A percentile compares a stretch with the other conserved stretches of the same genome.
Conservation (phyloP, 176 grass and related monocot species). For the sorghum (Sorghum bicolor) region DNA sequence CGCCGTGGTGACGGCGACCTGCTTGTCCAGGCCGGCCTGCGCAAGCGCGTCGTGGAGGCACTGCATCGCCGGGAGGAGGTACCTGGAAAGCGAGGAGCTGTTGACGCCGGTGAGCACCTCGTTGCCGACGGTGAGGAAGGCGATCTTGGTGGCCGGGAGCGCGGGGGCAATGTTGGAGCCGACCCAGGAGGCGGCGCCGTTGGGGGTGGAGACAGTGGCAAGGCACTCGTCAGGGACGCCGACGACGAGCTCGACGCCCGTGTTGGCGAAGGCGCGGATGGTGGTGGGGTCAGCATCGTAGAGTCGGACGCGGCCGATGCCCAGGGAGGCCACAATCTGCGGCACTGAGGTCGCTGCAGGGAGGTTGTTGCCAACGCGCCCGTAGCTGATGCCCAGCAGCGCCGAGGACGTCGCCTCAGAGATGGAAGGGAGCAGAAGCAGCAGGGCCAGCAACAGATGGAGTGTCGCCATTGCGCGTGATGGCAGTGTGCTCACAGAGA, state of each 20-base stretch:
- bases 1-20: conserved; percentile 56
- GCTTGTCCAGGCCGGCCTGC: conserved; percentile 37
- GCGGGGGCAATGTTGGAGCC: conserved; percentile 39
- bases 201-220: conserved; percentile 26
- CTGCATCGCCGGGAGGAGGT: conserved; percentile 78
- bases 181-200: conserved; percentile 53
- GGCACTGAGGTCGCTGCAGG: conserved; percentile 33
- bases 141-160: conserved; percentile 66
- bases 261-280: conserved; percentile 71
- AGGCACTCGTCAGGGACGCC: conserved; percentile 60
- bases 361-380: conserved; percentile 67
- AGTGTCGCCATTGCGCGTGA: conserved; percentile 27
- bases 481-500: neutral
- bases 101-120: conserved; percentile 67
- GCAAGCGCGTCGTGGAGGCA: conserved; percentile 54
- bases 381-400: conserved; percentile 78
- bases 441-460: neutral
- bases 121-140: conserved; percentile 63
- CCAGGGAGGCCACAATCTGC: conserved; percentile 37
- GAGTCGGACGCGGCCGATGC: conserved; percentile 59
- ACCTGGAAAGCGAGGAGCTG: conserved; percentile 20
- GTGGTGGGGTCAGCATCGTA: conserved; percentile 58
- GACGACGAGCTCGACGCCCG: conserved; percentile 65
- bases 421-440: conserved; percentile 8
- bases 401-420: conserved; percentile 42